Percentiles rank a stretch among this genome's conserved stretches.
phyloP scores from a whole-genome alignment of 2,329 filamentous ascomycete species.

The Fusarium ambrosium region DNA sequence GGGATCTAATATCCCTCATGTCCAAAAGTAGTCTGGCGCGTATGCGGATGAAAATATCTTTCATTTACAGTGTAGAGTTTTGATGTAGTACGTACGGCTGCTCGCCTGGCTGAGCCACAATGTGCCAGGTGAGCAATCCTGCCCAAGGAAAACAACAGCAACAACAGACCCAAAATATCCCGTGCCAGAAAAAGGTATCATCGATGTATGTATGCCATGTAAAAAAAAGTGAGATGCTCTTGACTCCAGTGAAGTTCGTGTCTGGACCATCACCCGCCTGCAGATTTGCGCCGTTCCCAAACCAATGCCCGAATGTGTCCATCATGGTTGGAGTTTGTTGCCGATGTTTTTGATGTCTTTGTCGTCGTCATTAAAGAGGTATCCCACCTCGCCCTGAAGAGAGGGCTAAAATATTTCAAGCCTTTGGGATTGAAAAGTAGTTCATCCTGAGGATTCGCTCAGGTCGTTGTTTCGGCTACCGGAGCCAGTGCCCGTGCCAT shows the following conservation, averaged over 20 bases:
- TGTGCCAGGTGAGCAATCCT: constrained; percentile 14
- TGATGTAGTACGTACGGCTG: constrained; percentile 5
- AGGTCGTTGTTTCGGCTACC: constrained; percentile 45
- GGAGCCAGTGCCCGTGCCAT: constrained; percentile 46
- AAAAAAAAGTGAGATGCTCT: constrained; percentile 37
- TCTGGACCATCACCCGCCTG: constrained; percentile 38
- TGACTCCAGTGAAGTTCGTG: constrained; percentile 41
- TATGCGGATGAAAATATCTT: constrained; percentile 16
- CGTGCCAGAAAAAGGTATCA: constrained; percentile 43
- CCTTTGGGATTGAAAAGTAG: constrained; percentile 6
- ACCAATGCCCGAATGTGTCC: constrained; percentile 33
- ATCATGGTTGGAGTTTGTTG: constrained; percentile 32
- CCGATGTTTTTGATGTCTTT: constrained; percentile 27
- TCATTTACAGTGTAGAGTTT: constrained; percentile 23
- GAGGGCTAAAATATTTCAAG: constrained; percentile 9
- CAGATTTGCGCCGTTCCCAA: constrained; percentile 41
- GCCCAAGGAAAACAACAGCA: constrained; percentile 20
- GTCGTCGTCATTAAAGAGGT: constrained; percentile 43
- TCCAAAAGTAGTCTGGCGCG: background rate
- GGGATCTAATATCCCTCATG: background rate
- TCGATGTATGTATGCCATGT: constrained; percentile 41
- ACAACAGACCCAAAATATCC: constrained; percentile 22
- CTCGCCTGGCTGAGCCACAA: constrained; percentile 7
- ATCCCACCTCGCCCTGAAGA: constrained; percentile 11
- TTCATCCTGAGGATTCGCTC: constrained; percentile 47